phyloP scores from a whole-genome alignment of 73 alveolate genomes.

The Tetrahymena thermophila region DNA sequence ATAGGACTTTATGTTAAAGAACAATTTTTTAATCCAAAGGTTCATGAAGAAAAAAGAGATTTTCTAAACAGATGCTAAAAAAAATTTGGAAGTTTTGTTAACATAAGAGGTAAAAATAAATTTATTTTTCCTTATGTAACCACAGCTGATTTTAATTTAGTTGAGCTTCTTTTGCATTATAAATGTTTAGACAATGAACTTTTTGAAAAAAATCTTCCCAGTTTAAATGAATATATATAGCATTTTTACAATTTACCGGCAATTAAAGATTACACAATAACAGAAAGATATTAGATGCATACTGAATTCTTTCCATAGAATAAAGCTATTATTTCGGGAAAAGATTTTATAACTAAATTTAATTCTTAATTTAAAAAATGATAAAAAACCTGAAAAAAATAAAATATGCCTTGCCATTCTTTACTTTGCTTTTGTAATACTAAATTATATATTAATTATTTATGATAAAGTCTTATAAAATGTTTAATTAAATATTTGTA shows the following conservation, averaged over 20 bases:
- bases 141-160: background rate
- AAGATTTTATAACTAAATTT: background rate
- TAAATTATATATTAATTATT: too few relatives aligned
- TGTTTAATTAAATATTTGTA: too few relatives aligned
- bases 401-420: too few relatives aligned
- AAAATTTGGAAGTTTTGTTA: background rate
- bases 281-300: background rate
- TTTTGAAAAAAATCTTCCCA: background rate
- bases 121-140: background rate
- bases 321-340: background rate
- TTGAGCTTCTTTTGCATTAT: background rate
- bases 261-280: background rate
- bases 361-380: background rate
- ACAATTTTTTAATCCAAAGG: background rate
- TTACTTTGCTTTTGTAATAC: too few relatives aligned
- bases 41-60: background rate
- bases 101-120: background rate
- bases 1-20: background rate
- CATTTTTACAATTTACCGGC: background rate
- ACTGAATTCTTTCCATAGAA: background rate
- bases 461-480: too few relatives aligned
- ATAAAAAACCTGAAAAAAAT: background rate
- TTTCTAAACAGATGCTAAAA: background rate
- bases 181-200: background rate
- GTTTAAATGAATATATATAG: background rate